These are phyloP conservation scores for Shiraia bambusicola DNA, from an alignment of 2,329 filamentous ascomycete species.

Conservation along the genomic window DNA sequence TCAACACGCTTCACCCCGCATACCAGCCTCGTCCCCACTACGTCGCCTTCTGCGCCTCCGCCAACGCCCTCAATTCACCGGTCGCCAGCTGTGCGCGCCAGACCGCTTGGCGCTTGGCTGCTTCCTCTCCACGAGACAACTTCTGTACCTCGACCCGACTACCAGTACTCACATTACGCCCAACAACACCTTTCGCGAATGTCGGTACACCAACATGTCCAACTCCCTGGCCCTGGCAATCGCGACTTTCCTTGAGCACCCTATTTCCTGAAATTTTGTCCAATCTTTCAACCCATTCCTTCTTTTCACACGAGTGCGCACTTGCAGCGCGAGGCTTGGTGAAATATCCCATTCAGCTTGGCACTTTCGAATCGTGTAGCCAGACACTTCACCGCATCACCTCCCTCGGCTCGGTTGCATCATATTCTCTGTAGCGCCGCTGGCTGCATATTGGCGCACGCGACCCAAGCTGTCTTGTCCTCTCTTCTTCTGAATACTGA, in stretches of 20 bases:
- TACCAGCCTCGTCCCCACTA: slow-evolving; percentile 19
- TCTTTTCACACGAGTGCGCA: slow-evolving; percentile 31
- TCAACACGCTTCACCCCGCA: slow-evolving; percentile 15
- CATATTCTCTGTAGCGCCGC: neutral
- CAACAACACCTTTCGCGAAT: slow-evolving; percentile 36
- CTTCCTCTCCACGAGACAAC: slow-evolving; percentile 13
- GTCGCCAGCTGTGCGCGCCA: slow-evolving; percentile 15
- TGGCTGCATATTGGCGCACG: slow-evolving; percentile 2
- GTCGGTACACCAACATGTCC: slow-evolving; percentile 54
- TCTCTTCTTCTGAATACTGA: neutral
- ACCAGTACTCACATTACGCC: too few relatives aligned
- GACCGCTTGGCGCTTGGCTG: slow-evolving; percentile 8
- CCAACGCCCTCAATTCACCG: slow-evolving; percentile 18
- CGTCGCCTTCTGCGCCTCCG: slow-evolving; percentile 8
- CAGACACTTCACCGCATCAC: too few relatives aligned
- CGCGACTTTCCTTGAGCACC: slow-evolving; percentile 56
- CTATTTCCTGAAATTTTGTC: slow-evolving; percentile 46
- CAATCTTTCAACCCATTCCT: slow-evolving; percentile 28
- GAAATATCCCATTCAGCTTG: slow-evolving; percentile 13
- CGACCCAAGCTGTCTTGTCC: slow-evolving; percentile 1
- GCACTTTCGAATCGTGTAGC: neutral
- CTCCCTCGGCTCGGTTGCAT: too few relatives aligned
- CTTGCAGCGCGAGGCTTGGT: slow-evolving; percentile 29
- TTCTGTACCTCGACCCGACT: slow-evolving; percentile 9
- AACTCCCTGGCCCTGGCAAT: slow-evolving; percentile 48